phyloP scores from a whole-genome alignment of 257 asterid genomes.

The Solanum phureja region DNA sequence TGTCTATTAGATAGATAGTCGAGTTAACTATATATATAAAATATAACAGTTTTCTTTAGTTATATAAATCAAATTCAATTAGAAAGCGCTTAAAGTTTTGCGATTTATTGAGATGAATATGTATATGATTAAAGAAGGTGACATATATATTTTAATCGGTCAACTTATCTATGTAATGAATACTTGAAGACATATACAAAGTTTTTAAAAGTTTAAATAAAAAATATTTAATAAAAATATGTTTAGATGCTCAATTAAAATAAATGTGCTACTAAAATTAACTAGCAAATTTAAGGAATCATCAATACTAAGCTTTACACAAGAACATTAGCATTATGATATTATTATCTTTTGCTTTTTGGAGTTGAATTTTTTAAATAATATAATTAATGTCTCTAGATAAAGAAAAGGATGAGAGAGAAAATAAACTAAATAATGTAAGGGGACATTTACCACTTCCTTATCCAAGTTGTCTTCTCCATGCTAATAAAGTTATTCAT shows the following conservation, averaged over 20 bases:
- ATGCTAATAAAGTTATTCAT: neutral
- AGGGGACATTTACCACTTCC: neutral
- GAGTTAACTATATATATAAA: neutral
- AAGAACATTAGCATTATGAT: neutral
- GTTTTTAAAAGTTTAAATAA: rapidly evolving
- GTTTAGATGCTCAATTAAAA: neutral
- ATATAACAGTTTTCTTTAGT: neutral
- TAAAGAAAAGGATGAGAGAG: neutral
- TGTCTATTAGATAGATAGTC: too few relatives aligned
- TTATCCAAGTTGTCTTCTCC: conserved; percentile 4
- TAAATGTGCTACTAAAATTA: neutral
- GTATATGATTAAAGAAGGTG: neutral
- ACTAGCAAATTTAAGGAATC: neutral
- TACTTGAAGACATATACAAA: neutral
- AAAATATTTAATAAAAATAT: neutral
- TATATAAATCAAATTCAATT: neutral
- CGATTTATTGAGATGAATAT: neutral
- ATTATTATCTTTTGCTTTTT: neutral
- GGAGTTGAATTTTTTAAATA: neutral
- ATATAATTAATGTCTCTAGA: neutral
- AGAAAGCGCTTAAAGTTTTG: neutral
- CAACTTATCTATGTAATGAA: neutral
- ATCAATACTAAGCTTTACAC: neutral
- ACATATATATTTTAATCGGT: neutral
- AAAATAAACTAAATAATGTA: neutral